Conservation (phyloP, 2,329 filamentous ascomycete species). For the Diaporthe humulicola region DNA sequence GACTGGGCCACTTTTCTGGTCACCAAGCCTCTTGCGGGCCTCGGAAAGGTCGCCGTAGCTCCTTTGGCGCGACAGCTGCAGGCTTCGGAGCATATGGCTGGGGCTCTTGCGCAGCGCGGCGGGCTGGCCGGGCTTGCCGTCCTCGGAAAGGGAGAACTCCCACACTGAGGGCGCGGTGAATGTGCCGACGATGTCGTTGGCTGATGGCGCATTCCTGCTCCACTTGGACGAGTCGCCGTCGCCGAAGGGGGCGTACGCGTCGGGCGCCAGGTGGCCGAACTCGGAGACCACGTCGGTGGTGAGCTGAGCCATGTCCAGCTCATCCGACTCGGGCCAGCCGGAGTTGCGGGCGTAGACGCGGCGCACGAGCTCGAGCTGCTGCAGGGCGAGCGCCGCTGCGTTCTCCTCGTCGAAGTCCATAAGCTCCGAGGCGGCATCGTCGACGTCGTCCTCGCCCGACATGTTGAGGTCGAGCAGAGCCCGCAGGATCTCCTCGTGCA, state of each 20-base stretch:
- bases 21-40: constrained; percentile 37
- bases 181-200: constrained; percentile 35
- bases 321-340: constrained; percentile 40
- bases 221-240: constrained; percentile 39
- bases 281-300: constrained; percentile 38
- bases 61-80: constrained; percentile 38
- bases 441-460: constrained; percentile 34
- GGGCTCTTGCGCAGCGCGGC: constrained; percentile 38
- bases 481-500: constrained; percentile 40
- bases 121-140: constrained; percentile 39
- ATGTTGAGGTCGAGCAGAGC: constrained; percentile 40
- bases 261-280: constrained; percentile 37
- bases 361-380: constrained; percentile 40
- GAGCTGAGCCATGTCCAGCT: constrained; percentile 38
- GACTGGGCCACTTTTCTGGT: constrained; percentile 31
- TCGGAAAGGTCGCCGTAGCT: constrained; percentile 39
- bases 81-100: constrained; percentile 40
- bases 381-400: constrained; percentile 38
- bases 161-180: constrained; percentile 38
- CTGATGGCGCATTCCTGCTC: constrained; percentile 36
- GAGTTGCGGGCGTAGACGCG: constrained; percentile 40
- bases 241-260: constrained; percentile 37
- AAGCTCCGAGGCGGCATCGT: constrained; percentile 38
- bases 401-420: constrained; percentile 40
- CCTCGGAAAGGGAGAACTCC: constrained; percentile 39